Conservation (phyloP, 2,329 filamentous ascomycete species). For the Balansia obtecta region DNA sequence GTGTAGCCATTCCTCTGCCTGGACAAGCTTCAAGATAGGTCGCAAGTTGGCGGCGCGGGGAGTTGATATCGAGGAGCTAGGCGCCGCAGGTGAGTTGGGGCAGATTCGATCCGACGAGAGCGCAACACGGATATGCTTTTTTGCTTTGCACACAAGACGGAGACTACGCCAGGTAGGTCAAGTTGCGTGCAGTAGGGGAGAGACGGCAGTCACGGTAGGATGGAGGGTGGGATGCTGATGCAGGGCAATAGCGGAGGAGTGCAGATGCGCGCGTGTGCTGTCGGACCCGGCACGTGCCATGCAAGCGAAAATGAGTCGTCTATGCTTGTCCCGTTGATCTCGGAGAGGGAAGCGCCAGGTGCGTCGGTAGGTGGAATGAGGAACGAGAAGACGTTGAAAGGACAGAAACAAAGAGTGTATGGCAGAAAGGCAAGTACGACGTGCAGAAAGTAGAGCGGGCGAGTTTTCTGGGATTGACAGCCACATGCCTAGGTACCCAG, state of each 20-base stretch:
- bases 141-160: background rate
- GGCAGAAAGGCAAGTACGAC: no score
- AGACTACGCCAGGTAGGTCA: background rate
- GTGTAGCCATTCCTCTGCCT: slow-evolving; percentile 19
- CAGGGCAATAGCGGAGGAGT: background rate
- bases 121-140: background rate
- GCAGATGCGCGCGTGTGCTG: background rate
- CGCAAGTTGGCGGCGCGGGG: slow-evolving; percentile 3
- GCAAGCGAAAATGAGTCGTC: background rate
- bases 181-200: background rate
- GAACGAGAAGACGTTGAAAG: background rate
- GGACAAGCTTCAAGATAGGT: background rate
- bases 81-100: background rate
- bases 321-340: background rate
- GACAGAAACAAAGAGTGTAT: no score
- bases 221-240: background rate
- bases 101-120: no score
- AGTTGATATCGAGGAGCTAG: slow-evolving; percentile 1
- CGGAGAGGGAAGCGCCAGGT: background rate
- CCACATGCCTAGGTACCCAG: no score
- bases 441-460: no score
- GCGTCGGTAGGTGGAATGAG: background rate
- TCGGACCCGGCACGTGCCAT: slow-evolving; percentile 1
- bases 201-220: background rate
- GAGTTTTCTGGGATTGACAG: background rate